Conservation (phyloP, 2,329 filamentous ascomycete species). For the Ascochyta pisi region DNA sequence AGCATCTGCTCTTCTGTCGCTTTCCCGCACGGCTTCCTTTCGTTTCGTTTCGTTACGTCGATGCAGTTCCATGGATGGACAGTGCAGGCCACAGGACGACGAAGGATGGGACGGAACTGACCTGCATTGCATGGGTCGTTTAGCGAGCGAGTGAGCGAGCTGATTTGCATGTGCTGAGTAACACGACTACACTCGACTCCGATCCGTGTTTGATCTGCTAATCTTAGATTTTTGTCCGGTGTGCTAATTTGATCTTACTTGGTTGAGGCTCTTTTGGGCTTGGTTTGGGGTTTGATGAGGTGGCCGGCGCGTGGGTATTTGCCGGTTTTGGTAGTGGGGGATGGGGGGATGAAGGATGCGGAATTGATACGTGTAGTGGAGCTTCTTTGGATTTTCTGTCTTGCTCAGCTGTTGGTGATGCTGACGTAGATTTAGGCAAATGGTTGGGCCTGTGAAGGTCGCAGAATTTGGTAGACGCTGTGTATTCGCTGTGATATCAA, state of each 20-base stretch:
- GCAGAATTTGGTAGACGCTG: slow-evolving; percentile 21
- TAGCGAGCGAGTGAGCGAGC: slow-evolving; percentile 20
- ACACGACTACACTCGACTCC: slow-evolving; percentile 25
- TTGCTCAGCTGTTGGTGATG: slow-evolving; percentile 35
- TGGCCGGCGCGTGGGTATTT: background rate
- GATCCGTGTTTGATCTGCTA: slow-evolving; percentile 40
- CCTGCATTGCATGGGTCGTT: slow-evolving; percentile 18
- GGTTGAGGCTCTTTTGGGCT: slow-evolving; percentile 11
- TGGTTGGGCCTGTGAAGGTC: background rate
- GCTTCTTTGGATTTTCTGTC: background rate
- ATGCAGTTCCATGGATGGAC: too few relatives aligned
- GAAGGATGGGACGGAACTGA: slow-evolving; percentile 8
- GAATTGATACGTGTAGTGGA: slow-evolving; percentile 23
- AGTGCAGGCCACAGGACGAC: background rate
- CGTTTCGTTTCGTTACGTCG: too few relatives aligned
- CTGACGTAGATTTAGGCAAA: slow-evolving; percentile 38
- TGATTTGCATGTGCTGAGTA: slow-evolving; percentile 39
- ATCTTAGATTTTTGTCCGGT: slow-evolving; percentile 36
- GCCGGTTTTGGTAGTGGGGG: background rate
- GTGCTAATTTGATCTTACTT: slow-evolving; percentile 29
- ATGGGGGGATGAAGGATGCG: slow-evolving; percentile 14
- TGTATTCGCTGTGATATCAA: background rate
- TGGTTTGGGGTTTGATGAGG: background rate
- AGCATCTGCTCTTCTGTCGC: too few relatives aligned
- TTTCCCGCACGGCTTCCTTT: too few relatives aligned